Base-by-base conservation (phyloP, 805 yeast species). In the Metschnikowia noctiluminum region DNA sequence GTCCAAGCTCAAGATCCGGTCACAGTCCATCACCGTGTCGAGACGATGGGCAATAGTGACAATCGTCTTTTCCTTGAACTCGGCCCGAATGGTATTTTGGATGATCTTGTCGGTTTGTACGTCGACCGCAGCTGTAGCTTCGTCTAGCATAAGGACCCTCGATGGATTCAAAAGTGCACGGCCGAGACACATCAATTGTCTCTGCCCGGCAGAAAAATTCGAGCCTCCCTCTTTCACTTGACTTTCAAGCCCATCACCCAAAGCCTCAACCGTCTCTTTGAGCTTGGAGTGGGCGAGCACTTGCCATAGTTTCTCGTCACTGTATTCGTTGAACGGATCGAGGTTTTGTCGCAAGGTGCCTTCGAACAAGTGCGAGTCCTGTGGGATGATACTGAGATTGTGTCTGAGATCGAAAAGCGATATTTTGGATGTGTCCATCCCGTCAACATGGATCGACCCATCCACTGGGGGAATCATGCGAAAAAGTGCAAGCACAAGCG, bases 321-420 rank as follows among this genome's bases (percentile, higher is more conserved):
- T 46, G 43, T 58, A 53, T 50, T 58, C 60, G 26, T 52, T 54
- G 2, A 86, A 81, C 27, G 98, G 98, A 65, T 92, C 98, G 32
- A 87, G 72, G 44, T 62, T 62, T 35, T 62, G 60, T 32, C 66
- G 51, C 31, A 62, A 45, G 9, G 59, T 54, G 2, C 66, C 65
- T 26, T 61, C 64, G 28, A 62, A 52, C 45, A 62, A 45, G 45
- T 62, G 66, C 1, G 65, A 58, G 40, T 62, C 65, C 40, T 62
- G 66, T 1, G 66, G 66, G 37, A 62, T 62, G 42, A 62, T 62
- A 41, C 62, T 54, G 42, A 62, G 54, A 28, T 54, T 56, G 44
- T 57, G 59, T 21, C 66, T 52, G 43, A 62, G 51, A 39, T 62
- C 61, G 16, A 54, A 52, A 36, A 62, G 56, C 27, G 50, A 40